Base-by-base conservation (phyloP, 345 rosid species). In the Syzygium aqueum region DNA sequence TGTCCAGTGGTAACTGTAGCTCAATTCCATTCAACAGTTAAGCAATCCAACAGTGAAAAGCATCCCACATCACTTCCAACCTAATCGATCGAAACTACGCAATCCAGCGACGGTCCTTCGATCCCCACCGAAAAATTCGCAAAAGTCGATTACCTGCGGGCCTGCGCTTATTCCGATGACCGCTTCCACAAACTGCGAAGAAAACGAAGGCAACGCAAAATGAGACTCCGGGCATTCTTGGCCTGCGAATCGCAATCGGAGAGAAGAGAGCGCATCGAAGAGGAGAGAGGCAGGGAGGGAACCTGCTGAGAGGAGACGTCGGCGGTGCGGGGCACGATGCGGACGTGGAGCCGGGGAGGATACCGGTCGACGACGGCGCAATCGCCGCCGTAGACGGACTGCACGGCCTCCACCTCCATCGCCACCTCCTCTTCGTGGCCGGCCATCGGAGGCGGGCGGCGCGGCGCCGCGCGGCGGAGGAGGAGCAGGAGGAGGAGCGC, bases 261-360 rank as follows among this genome's bases (percentile, higher is more conserved):
- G 53, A 25, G 19, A 40, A 50, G 23, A 30, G 28, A 52, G 17
- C 50, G 17, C 50, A 51, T 12, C 14, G 84, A n/a, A 50, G 19
- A 77, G 51, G 50, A 14, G 6, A 51, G 59, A 52, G 9, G 33
- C 49, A 53, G 40, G 37, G 43, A 27, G 37, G 10, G 85, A 51
- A 97, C 99, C 99, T 95, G 98, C 61, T 95, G 97, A 33, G 98
- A 97, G 83, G 98, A 95, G 91, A 96, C 90, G 89, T 96, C 97
- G 89, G 97, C 98, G 19, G 98, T 97, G 67, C 99, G 96, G 84
- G 99, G 98, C 91, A 90, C 94, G 90, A 94, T 88, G 85, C 86
- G 94, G 88, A 97, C 90, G 61, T 89, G 96, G 87, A 96, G 91
- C 89, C 90, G 92, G 51, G 97, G 99, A 88, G 99, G 98, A 86